Percentiles rank a stretch among this genome's conserved stretches.
Conservation (phyloP, 441 rosid species). For the Erodium moschatum region DNA sequence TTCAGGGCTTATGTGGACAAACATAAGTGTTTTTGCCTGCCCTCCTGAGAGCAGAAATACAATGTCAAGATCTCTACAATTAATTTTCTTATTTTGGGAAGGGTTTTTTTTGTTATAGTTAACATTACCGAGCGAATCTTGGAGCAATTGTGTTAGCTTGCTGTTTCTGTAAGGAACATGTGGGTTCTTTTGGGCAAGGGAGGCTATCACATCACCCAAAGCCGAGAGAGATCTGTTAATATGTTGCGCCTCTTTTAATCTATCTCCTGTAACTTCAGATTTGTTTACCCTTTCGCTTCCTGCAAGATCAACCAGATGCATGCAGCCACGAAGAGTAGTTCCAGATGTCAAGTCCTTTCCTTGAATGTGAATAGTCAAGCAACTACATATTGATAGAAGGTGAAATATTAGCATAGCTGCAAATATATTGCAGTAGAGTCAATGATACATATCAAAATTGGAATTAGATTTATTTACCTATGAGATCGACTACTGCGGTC, state of each 20-base stretch:
- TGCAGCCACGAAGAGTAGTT: constrained; percentile 57
- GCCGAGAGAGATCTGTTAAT: constrained; percentile 86
- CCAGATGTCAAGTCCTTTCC: constrained; percentile 77
- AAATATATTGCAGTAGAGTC: constrained; percentile 4
- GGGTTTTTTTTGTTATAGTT: not conserved
- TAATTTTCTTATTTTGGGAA: not conserved
- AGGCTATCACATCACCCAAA: constrained; percentile 79
- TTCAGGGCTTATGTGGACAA: constrained; percentile 84
- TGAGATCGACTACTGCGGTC: no score
- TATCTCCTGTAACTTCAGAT: constrained; percentile 81
- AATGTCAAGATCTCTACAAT: constrained; percentile 10
- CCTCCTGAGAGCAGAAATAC: constrained; percentile 47
- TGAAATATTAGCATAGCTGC: constrained; percentile 9
- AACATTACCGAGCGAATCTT: constrained; percentile 73
- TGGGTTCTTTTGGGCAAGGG: constrained; percentile 79
- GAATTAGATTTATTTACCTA: not conserved
- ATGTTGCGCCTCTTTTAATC: constrained; percentile 79
- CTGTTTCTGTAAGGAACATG: constrained; percentile 88
- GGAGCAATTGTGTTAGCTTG: constrained; percentile 85
- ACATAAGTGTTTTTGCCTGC: constrained; percentile 88
- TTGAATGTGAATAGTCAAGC: constrained; percentile 83
- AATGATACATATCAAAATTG: constrained; percentile 14
- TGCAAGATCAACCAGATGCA: constrained; percentile 87
- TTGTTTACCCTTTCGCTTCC: constrained; percentile 88
- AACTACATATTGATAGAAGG: constrained; percentile 32